Base-by-base conservation (phyloP, 257 asterid genomes). In the Leptodermis oblonga region DNA sequence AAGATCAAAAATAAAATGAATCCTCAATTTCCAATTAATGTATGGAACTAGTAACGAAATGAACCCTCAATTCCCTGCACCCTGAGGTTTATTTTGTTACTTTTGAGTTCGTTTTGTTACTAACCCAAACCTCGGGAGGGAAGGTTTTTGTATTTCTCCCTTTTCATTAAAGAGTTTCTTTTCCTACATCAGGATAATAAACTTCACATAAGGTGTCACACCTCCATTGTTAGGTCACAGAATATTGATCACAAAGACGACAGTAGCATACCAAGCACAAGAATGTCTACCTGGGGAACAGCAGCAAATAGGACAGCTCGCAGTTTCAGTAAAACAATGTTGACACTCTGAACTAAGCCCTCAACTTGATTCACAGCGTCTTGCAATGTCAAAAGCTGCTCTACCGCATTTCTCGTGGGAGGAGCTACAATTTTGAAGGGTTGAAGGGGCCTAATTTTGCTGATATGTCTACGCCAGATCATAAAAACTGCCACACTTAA, bases 371-470 rank as follows among this genome's bases (percentile, higher is more conserved):
- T 25, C 52, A 92, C 76, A 70, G 92, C 92, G 79, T 89, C 96
- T 78, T 92, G 97, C 78, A 92, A 80, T 51, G 86, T 70, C 67
- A 92, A 64, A 41, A 92, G 85, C 79, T 89, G 96, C 80, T 89
- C 97, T 69, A 92, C 92, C 31, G 97, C 80, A 82, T 89, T 92
- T 85, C 83, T 92, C 62, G 82, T 70, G 14, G 92, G 90, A 37
- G 97, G 97, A 53, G 90, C 84, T 58, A 69, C 62, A 59, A 89
- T 83, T 77, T 77, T 86, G 78, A 84, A 85, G 55, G 93, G 85
- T 75, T 85, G 90, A 71, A 83, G 77, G 58, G 82, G 85, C 77
- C 72, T 73, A 68, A 75, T 75, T 71, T 75, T 83, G 80, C 85
- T 71, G 61, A 48, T 74, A 58, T 58, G 75, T 71, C 86, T 78